Conservation (phyloP, 2,329 filamentous ascomycete genomes). For the Ceratocystis eucalypticola region DNA sequence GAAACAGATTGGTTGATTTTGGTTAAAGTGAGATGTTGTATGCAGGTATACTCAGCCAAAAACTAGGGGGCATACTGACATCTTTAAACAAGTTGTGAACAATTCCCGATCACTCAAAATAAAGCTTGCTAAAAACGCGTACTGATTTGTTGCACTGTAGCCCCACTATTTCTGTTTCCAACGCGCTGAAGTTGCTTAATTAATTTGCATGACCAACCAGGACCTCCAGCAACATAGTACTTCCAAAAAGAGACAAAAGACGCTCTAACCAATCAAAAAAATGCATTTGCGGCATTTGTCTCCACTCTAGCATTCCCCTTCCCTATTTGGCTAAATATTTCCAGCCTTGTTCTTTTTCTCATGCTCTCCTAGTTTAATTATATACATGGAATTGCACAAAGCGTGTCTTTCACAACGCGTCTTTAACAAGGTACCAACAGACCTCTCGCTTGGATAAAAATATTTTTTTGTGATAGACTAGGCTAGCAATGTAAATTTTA, state of each 20-base stretch:
- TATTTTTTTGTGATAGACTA: no score
- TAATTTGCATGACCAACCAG: background rate
- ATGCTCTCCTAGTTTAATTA: no score
- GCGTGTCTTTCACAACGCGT: background rate
- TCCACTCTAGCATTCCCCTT: background rate
- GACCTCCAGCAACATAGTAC: background rate
- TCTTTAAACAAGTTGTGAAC: slow-evolving; percentile 15
- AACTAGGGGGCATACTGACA: background rate
- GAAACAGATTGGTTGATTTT: background rate
- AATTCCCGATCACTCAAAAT: slow-evolving; percentile 14
- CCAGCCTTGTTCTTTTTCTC: background rate
- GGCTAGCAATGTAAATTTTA: no score
- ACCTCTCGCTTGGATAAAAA: no score
- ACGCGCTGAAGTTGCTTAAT: background rate
- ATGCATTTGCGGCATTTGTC: background rate
- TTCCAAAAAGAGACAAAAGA: slow-evolving; percentile 10
- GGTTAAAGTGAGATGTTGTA: background rate
- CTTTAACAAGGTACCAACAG: background rate
- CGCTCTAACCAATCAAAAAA: slow-evolving; percentile 10
- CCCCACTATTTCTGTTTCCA: background rate
- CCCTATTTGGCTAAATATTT: background rate
- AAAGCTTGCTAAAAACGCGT: background rate
- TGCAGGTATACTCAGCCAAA: background rate
- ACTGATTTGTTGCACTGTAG: background rate
- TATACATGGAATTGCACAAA: no score